Evolutionary conservation across 352 stramenopile species (phyloP).

Genomic region (Aphanomyces cochlioides): DNA sequence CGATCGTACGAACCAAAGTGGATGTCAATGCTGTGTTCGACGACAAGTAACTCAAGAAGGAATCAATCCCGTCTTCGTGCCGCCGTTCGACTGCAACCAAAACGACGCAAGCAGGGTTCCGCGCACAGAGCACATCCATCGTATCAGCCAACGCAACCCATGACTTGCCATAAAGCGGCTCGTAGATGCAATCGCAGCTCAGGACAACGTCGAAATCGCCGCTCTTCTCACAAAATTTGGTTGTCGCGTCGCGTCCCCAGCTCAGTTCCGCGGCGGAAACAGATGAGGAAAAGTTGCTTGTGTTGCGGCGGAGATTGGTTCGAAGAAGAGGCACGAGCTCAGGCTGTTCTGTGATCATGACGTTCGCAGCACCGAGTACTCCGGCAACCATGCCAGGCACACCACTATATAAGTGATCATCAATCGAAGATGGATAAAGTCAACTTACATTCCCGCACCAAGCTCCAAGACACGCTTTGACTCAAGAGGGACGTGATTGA

Average conservation of each 20-base stretch:
- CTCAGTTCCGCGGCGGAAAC: constrained; percentile 59
- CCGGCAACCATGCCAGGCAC: constrained; percentile 89
- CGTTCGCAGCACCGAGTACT: constrained; percentile 70
- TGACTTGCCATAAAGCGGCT: constrained; percentile 90
- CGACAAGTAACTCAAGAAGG: constrained; percentile 64
- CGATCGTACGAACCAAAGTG: constrained; percentile 34
- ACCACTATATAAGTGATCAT: constrained; percentile 42
- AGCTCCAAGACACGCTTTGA: constrained; percentile 71
- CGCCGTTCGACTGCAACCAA: constrained; percentile 75
- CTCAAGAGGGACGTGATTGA: constrained; percentile 44
- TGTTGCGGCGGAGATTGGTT: constrained; percentile 68
- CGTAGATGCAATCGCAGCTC: constrained; percentile 94
- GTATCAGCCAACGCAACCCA: constrained; percentile 85
- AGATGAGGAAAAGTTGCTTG: constrained; percentile 30
- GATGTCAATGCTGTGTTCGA: constrained; percentile 46
- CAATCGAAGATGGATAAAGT: neutral
- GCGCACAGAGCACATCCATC: constrained; percentile 71
- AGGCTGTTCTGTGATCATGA: constrained; percentile 90
- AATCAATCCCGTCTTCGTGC: constrained; percentile 76
- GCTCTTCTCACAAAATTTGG: constrained; percentile 52
- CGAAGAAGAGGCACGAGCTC: constrained; percentile 78
- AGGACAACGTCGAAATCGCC: constrained; percentile 88
- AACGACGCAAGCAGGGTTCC: constrained; percentile 54
- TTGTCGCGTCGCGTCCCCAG: constrained; percentile 78
- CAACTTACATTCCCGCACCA: constrained; percentile 69